These are phyloP conservation scores for Conringia planisiliqua DNA, from an alignment of 345 rosid genomes.

Conservation along the genomic window DNA sequence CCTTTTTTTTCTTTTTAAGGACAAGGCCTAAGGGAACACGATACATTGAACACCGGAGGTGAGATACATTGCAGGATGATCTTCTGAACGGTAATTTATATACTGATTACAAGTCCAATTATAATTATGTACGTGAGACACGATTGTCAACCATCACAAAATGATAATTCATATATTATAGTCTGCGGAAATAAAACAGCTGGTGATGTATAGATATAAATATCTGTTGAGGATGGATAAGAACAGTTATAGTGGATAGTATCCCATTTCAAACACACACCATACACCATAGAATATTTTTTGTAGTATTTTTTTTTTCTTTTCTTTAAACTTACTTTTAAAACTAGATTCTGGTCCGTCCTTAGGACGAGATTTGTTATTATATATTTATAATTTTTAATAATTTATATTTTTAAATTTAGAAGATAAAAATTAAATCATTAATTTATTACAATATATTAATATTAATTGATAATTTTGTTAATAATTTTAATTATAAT, in stretches of 20 bases:
- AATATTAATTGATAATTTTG: too few relatives aligned
- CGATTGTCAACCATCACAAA: neutral
- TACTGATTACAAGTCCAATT: neutral
- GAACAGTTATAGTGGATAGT: neutral
- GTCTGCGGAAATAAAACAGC: neutral
- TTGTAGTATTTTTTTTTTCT: neutral
- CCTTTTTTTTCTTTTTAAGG: neutral
- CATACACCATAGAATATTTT: neutral
- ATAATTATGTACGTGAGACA: neutral
- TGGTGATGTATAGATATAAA: neutral
- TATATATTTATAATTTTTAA: too few relatives aligned
- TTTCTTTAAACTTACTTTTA: neutral
- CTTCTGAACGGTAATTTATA: neutral
- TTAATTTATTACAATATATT: too few relatives aligned
- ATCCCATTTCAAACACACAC: conserved; percentile 5
- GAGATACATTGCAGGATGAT: neutral
- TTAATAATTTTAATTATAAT: too few relatives aligned
- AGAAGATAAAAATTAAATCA: too few relatives aligned
- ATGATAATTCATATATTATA: neutral
- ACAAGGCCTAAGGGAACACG: neutral
- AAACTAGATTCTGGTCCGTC: too few relatives aligned
- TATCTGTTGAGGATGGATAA: neutral
- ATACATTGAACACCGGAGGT: neutral
- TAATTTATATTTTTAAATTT: too few relatives aligned
- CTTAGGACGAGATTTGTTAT: too few relatives aligned